Evolutionary conservation across 306 rosid species (phyloP).

Genomic region (Luffa acutangula): DNA sequence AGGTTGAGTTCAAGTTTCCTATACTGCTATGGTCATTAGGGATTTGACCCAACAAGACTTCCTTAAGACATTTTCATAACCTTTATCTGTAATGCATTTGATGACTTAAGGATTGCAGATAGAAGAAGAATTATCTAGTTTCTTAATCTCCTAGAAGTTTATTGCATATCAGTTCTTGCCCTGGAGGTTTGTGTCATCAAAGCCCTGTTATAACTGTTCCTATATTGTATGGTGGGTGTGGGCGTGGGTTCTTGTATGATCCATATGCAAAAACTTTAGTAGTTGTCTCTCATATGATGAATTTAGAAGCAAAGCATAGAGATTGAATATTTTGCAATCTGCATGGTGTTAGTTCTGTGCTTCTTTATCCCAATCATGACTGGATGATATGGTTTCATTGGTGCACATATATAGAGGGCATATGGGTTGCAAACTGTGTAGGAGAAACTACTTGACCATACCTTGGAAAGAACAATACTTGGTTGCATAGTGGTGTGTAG

Average conservation of each 20-base stretch:
- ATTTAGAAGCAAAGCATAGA: background rate
- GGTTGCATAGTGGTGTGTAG: too few species aligned
- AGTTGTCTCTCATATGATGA: background rate
- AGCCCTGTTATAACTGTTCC: background rate
- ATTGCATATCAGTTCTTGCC: background rate
- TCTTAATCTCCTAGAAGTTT: background rate
- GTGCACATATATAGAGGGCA: background rate
- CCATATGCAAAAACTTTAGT: background rate
- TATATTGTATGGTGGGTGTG: too few species aligned
- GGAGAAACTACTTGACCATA: background rate
- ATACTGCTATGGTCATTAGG: background rate
- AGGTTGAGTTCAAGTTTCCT: background rate
- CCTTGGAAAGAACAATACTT: too few species aligned
- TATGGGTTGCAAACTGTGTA: too few species aligned
- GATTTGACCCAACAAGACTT: background rate
- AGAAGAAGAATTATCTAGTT: background rate
- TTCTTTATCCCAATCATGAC: background rate
- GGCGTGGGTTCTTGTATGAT: background rate
- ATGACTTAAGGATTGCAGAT: background rate
- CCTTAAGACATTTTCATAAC: background rate
- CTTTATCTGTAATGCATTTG: background rate
- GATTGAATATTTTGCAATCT: background rate
- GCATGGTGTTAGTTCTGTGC: background rate
- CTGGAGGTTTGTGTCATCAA: background rate
- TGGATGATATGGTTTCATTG: background rate